Percentiles rank a stretch among this genome's conserved stretches.
These are phyloP conservation scores for Pyrus betulifolia DNA, from an alignment of 306 rosid species.

Conservation along the genomic window DNA sequence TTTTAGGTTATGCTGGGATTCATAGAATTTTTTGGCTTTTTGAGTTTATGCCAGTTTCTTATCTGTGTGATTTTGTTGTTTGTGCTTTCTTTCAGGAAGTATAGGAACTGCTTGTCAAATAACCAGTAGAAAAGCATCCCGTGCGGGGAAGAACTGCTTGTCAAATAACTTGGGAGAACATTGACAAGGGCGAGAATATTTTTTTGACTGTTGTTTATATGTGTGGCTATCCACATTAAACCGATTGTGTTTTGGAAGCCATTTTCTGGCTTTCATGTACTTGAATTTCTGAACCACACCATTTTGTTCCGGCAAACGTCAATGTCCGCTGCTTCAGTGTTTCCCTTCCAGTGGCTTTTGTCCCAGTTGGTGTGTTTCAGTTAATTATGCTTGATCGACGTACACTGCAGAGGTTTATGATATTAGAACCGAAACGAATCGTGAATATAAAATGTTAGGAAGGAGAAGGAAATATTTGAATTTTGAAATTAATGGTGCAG, in stretches of 20 bases:
- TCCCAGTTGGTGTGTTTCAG: neutral
- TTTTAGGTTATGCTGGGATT: neutral
- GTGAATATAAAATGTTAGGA: neutral
- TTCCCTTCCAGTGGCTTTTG: neutral
- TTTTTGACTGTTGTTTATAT: slow-evolving; percentile 20
- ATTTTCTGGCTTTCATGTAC: neutral
- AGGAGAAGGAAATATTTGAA: neutral
- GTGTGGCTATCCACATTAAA: slow-evolving; percentile 16
- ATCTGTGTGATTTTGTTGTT: slow-evolving; percentile 13
- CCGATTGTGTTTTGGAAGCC: slow-evolving; percentile 5
- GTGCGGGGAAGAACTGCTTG: slow-evolving; percentile 34
- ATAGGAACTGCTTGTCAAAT: slow-evolving; percentile 44
- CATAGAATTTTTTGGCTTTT: neutral
- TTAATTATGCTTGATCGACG: neutral
- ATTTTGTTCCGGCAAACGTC: neutral
- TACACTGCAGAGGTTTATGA: neutral
- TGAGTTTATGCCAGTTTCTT: slow-evolving; percentile 8
- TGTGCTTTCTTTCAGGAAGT: slow-evolving; percentile 33
- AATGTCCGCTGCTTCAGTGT: neutral
- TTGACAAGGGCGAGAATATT: slow-evolving; percentile 19
- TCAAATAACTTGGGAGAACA: slow-evolving; percentile 45
- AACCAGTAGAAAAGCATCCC: slow-evolving; percentile 33
- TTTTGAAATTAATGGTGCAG: neutral
- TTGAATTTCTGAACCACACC: neutral
- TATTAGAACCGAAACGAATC: neutral